Base-by-base conservation (phyloP, 2,329 filamentous ascomycete species). In the Fusarium praegraminearum region DNA sequence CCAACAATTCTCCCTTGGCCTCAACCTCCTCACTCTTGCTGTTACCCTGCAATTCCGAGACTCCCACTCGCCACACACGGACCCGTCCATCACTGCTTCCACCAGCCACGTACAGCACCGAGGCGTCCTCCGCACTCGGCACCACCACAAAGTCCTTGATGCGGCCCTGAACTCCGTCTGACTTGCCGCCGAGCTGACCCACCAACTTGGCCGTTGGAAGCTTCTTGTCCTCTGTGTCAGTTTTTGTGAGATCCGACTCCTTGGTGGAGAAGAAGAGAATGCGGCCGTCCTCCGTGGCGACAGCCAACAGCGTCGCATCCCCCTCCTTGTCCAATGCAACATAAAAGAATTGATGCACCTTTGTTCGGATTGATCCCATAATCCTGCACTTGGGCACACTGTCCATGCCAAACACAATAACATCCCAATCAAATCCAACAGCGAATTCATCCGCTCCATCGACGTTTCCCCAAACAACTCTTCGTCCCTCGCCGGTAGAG, bases 261-360 rank as follows among this genome's bases (percentile, higher is more conserved):
- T 83, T 85, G 3, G 93, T 94, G 38, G 91, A 91, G 78, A 93
- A 97, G 78, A 98, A 93, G 53, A 97, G 76, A 36, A 98, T 86
- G 54, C 92, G 86, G 1, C 96, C 96, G 77, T 98, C 95, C 78
- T 98, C 96, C 0, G 96, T 98, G 3, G 93, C 93, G 1, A 96
- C 84, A 1, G 91, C 90, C 43, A 98, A 80, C 8, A 94, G 78
- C 10, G 79, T 77, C n/a, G 80, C 76, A 36, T 73, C 73, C 9
- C 65, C 63, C 50, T 76, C 77, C 35, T 77, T 76, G 18, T 89
- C 86, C 22, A 86, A 76, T 32, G 84, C 78, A 35, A 97, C 75
- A 78, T 97, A 97, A 60, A 84, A 83, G 69, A 98, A 85, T 75
- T 95, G 89, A 77, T 98, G 94, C 26, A 98, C 83, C 82, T 98